Conservation (phyloP, 2,329 filamentous ascomycete species). For the Fusarium sp. region DNA sequence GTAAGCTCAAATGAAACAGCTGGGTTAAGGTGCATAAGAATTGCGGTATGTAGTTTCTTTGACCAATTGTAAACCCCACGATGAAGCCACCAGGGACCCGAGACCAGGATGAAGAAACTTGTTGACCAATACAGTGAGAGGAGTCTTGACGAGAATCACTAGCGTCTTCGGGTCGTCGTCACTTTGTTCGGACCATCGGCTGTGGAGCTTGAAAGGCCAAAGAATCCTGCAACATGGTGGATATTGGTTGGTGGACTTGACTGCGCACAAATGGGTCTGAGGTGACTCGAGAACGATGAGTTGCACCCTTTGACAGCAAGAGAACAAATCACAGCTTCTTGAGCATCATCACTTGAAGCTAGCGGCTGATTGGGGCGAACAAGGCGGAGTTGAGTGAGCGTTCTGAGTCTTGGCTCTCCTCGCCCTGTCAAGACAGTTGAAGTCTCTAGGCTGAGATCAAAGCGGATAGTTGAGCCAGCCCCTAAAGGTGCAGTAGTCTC, state of each 20-base stretch:
- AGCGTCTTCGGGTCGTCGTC: constrained; percentile 45
- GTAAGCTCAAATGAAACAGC: constrained; percentile 10
- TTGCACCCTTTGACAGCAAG: constrained; percentile 16
- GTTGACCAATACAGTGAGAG: constrained; percentile 32
- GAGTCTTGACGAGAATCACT: constrained; percentile 17
- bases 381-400: not conserved
- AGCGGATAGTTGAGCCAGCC: constrained; percentile 12
- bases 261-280: constrained; percentile 18
- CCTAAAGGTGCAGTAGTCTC: constrained; percentile 3
- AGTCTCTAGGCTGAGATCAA: not conserved
- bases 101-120: constrained; percentile 15
- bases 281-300: constrained; percentile 13
- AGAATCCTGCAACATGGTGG: constrained; percentile 29
- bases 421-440: not conserved
- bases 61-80: constrained; percentile 25
- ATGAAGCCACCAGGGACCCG: not conserved
- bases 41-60: constrained; percentile 27
- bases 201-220: constrained; percentile 25
- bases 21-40: not conserved
- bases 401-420: not conserved
- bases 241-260: constrained; percentile 24
- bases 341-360: not conserved
- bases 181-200: constrained; percentile 41
- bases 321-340: constrained; percentile 31
- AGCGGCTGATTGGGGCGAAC: constrained; percentile 3